These are phyloP conservation scores for Lyophyllum decastes DNA, from an alignment of 768 basidiomycete species.

Conservation along the genomic window DNA sequence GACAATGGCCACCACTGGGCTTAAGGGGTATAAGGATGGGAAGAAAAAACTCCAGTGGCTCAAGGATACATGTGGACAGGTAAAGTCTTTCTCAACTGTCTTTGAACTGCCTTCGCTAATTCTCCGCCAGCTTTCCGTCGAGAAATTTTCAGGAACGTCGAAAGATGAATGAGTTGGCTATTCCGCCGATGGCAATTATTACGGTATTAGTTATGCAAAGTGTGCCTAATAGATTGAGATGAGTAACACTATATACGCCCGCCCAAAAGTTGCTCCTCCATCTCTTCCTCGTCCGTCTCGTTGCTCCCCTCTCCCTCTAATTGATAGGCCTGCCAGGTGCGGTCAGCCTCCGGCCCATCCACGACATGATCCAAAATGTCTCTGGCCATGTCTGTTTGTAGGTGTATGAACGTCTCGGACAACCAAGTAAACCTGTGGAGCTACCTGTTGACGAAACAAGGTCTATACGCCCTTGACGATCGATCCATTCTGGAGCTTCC, in stretches of 20 bases:
- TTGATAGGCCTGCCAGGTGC: conserved; percentile 63
- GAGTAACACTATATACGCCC: conserved; percentile 9
- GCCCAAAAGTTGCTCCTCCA: conserved; percentile 51
- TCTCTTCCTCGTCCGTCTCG: conserved; percentile 57
- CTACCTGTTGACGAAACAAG: conserved; percentile 51
- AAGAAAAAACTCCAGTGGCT: conserved; percentile 53
- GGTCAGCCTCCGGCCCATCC: conserved; percentile 71
- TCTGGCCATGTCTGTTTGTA: conserved; percentile 51
- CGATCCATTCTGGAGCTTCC: conserved; percentile 63
- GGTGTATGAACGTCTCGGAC: conserved; percentile 2
- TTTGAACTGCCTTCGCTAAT: not conserved
- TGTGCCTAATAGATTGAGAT: not conserved
- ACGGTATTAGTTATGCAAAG: not conserved
- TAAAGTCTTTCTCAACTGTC: conserved; percentile 12
- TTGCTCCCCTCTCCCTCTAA: conserved; percentile 41
- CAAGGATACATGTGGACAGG: conserved; percentile 56
- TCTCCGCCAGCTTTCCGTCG: conserved; percentile 3
- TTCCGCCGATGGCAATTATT: not conserved
- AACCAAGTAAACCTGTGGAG: conserved; percentile 14
- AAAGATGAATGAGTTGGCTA: not conserved
- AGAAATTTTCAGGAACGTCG: conserved; percentile 11
- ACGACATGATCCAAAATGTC: conserved; percentile 68
- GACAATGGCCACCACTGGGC: conserved; percentile 36
- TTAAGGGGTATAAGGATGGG: conserved; percentile 32
- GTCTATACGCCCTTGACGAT: conserved; percentile 35